Base-by-base conservation (phyloP, 2,329 filamentous ascomycete genomes). In the Cordyceps cateniannulata region DNA sequence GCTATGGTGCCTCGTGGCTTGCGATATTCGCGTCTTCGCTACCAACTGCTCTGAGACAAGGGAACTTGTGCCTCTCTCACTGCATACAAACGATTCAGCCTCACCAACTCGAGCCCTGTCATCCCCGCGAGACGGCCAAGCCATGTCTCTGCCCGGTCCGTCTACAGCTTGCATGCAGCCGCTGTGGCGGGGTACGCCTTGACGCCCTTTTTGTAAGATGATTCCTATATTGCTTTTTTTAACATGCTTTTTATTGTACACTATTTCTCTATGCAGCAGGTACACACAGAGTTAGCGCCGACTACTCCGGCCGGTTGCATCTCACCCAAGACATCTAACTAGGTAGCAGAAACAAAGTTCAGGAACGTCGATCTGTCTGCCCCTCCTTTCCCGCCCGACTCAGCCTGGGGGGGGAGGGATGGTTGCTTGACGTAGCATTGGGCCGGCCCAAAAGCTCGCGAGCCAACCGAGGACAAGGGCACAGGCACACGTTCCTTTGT, bases 101-200 rank as follows among this genome's bases (percentile, higher is more conserved):
- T 49, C 45, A 27, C 55, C 45, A n/a, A 4, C 9, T 32, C 29
- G 29, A 48, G 42, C 53, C 52, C 29, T 38, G 42, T 14, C 53
- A 47, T n/a, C 42, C 53, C 53, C 53, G 42, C 42, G 42, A 48
- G 42, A 48, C 53, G n/a, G 8, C 16, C 42, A 24, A 32, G 53
- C 53, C 53, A 56, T 56, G 53, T 56, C 44, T 48, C 24, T 54
- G 24, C 5, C 25, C 53, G 27, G 53, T 24, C 53, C 29, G 53
- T 56, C 53, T 48, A 25, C 53, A 56, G 53, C 42, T 32, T 38
- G 53, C 52, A 27, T 54, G 53, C 53, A 56, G 53, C 53, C 53
- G 53, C 53, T 45, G 42, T 22, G 42, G 53, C 42, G 42, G 53
- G 53, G 53, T 38, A 42, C 29, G 49, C 25, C n/a, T 24, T 35